Evolutionary conservation across 1,284 basidiomycete species (phyloP).

Genomic region (Ceratobasidium theobromae): DNA sequence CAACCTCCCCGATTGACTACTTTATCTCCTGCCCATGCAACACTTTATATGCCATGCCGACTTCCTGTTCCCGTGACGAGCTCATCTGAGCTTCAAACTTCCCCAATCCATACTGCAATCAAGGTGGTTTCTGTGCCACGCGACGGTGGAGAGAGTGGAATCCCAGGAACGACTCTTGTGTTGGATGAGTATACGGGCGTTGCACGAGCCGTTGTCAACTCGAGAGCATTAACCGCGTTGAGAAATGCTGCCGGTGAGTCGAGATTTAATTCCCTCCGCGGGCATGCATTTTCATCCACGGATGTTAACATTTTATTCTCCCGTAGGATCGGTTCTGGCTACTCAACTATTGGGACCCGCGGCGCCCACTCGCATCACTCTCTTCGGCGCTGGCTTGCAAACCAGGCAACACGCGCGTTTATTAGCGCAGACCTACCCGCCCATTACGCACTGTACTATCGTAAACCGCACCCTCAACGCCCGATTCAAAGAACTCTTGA

Average conservation of each 20-base stretch:
- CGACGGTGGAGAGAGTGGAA: conserved; percentile 49
- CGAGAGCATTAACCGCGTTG: conserved; percentile 71
- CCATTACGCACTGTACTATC: conserved; percentile 58
- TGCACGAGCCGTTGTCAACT: conserved; percentile 73
- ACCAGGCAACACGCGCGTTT: conserved; percentile 65
- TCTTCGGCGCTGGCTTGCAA: conserved; percentile 77
- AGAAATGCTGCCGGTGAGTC: conserved; percentile 75
- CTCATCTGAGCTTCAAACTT: background rate
- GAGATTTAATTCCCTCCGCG: background rate
- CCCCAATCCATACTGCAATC: conserved; percentile 52
- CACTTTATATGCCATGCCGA: conserved; percentile 72
- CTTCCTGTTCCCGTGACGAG: conserved; percentile 42
- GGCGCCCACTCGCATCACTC: conserved; percentile 54
- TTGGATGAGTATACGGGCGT: conserved; percentile 68
- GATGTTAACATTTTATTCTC: background rate
- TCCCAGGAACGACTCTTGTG: conserved; percentile 76
- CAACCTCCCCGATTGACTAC: conserved; percentile 21
- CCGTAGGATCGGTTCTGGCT: conserved; percentile 69
- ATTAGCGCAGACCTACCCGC: conserved; percentile 59
- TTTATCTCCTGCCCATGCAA: conserved; percentile 50
- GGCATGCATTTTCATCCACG: no score
- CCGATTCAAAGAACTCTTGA: conserved; percentile 52
- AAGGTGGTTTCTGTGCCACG: conserved; percentile 74
- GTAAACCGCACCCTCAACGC: conserved; percentile 62
- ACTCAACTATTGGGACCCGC: conserved; percentile 52